Percentiles rank a stretch among this genome's conserved stretches.
phyloP scores from a whole-genome alignment of 129 eudicot species.

The Centrapalus pauciflorus region DNA sequence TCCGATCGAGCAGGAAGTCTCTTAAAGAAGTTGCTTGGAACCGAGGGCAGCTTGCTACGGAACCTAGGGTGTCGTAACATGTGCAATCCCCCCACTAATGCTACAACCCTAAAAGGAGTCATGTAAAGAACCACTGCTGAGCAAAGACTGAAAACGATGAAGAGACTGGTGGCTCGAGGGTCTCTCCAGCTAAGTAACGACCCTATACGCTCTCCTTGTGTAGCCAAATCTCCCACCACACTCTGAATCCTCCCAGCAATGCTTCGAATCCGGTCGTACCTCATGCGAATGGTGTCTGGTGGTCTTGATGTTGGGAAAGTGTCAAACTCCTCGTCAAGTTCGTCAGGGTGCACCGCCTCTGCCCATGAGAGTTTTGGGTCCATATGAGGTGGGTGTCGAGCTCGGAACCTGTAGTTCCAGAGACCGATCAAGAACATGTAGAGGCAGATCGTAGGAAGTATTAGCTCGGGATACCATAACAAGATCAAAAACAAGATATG shows the following conservation, averaged over 20 bases:
- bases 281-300: constrained; percentile 52
- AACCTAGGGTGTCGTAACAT: constrained; percentile 67
- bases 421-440: constrained; percentile 68
- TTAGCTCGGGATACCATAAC: constrained; percentile 65
- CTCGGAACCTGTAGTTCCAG: constrained; percentile 67
- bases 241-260: constrained; percentile 73
- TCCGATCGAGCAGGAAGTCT: constrained; percentile 69
- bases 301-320: constrained; percentile 65
- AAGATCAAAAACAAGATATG: constrained; percentile 67
- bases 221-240: constrained; percentile 79
- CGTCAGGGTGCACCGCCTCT: constrained; percentile 61
- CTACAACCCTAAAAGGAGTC: constrained; percentile 59
- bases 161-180: constrained; percentile 74
- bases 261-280: constrained; percentile 69
- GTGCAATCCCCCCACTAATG: constrained; percentile 48
- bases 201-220: constrained; percentile 71
- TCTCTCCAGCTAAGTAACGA: constrained; percentile 73
- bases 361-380: constrained; percentile 78
- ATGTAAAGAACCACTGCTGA: constrained; percentile 55
- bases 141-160: constrained; percentile 49
- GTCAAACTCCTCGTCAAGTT: constrained; percentile 78
- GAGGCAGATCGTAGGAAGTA: constrained; percentile 59
- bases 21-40: constrained; percentile 71
- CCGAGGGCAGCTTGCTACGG: constrained; percentile 67
- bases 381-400: constrained; percentile 84